Base-by-base conservation (phyloP, 352 stramenopile genomes). In the Phytophthora foliorum region DNA sequence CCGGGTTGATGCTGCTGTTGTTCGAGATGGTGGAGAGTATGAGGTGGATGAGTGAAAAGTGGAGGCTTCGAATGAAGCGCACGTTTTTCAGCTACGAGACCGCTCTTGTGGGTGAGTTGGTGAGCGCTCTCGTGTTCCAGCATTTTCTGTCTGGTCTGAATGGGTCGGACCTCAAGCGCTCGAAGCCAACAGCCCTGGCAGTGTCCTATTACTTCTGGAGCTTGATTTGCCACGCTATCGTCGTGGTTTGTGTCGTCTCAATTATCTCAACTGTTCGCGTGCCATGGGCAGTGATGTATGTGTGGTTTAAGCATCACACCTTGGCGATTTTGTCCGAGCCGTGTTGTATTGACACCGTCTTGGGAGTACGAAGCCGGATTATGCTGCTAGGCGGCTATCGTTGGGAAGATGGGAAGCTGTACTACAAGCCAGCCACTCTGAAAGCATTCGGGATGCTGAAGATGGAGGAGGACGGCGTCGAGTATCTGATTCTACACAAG, bases 61-160 rank as follows among this genome's bases (percentile, higher is more conserved):
- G 57, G 57, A 13, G 57, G 17, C 31, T 65, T 14, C 25, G 32
- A 6, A 27, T 65, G 13, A 65, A 65, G 9, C 24, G 57, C 2
- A 24, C 46, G 0, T 27, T 65, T 34, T 65, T 65, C 57, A 65
- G 57, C 46, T 51, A 65, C 24, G 57, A 65, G 32, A 65, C 36
- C 3, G 32, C 57, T 22, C 24, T 65, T 6, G 34, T 65, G 9
- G 45, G 57, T 10, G 57, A 65, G 19, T 34, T 65, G 25, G 46
- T 41, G 16, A 58, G 32, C 32, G 46, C 57, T 0, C 8, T 67
- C 9, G 38, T 27, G n/a, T 48, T 61, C 21, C 38, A 67, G 21
- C 60, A 27, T n/a, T 60, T 67, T 32, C 49, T 67, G 2, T 60
- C 38, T 2, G 27, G 59, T 31, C 22, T 67, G 13, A 59, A 67